Evolutionary conservation across 208 protist genomes (phyloP), one percentile per base, ranked within the genome.

Genomic region (Sergeia podlipaevii): DNA sequence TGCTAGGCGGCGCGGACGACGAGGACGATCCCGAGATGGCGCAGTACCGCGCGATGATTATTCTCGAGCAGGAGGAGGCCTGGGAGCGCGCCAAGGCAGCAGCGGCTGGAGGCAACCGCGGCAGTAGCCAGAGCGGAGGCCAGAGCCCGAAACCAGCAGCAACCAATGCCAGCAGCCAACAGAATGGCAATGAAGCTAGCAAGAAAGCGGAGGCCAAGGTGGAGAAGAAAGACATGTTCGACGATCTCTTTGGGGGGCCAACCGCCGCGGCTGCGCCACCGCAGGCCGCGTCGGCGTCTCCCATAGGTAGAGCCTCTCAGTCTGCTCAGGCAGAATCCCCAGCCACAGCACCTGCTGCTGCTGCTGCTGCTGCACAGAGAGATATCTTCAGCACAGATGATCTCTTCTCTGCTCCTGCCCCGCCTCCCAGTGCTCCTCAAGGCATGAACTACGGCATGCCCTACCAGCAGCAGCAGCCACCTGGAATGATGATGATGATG

Each of bases 51-150:
- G 55, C 56, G 32, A 60, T 59, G 65, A 69, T 91, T 34, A 86
- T 89, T 43, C 56, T 60, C 50, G 80, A 89, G 68, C 85, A 93
- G 53, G 66, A 84, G 65, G 76, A 86, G 37, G 78, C 75, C 32
- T 87, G 77, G 76, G 46, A 64, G 42, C 37, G 13, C 5, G 74
- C 76, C 44, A 84, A 80, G 66, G 41, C 28, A 20, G 56, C 51
- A 7, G 36, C 55, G 0, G 73, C 62, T 7, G 10, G 37, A 28
- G 53, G 18, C 34, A 3, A 59, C 34, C 43, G 67, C 36, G 0
- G 13, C n/a, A 2, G 34, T 43, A 13, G n/a, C 20, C 3, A 20
- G 21, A n/a, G 24, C 32, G 11, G 15, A 48, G 11, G 17, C 61
- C 10, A 28, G 48, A 5, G 36, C 49, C 17, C 33, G n/a, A 17